Conservation (phyloP, 345 rosid genomes). For the Populus ilicifolia region DNA sequence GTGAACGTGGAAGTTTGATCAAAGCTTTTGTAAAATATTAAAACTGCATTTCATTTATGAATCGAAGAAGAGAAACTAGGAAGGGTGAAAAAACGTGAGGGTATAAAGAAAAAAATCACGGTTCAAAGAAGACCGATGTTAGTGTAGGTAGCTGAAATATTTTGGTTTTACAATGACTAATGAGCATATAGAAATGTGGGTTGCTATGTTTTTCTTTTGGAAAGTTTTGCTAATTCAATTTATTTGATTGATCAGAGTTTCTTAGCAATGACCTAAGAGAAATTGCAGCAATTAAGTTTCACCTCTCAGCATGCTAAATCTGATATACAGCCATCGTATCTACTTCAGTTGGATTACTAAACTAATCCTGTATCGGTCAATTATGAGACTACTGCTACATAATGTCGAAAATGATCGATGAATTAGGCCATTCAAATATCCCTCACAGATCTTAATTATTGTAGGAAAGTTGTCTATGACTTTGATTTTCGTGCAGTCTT, state of each 20-base stretch:
- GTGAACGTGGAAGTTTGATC: slow-evolving; percentile 2
- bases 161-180: slow-evolving; percentile 5
- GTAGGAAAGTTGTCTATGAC: not conserved
- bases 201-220: slow-evolving; percentile 14
- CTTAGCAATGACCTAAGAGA: not conserved
- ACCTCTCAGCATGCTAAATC: no score
- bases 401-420: not conserved
- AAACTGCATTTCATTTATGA: not conserved
- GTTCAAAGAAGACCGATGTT: not conserved
- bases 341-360: no score
- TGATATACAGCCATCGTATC: no score
- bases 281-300: no score
- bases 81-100: not conserved
- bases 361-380: not conserved
- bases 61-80: not conserved
- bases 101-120: not conserved
- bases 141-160: slow-evolving; percentile 8
- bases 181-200: slow-evolving; percentile 14
- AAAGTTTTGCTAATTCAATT: slow-evolving; percentile 13
- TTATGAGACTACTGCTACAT: not conserved
- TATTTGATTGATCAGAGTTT: not conserved
- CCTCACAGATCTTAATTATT: not conserved
- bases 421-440: not conserved
- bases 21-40: slow-evolving; percentile 15
- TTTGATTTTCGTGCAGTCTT: not conserved